Evolutionary conservation across 192 early-diverging fungal genomes (phyloP).

Genomic region (Ambispora gerdemannii): DNA sequence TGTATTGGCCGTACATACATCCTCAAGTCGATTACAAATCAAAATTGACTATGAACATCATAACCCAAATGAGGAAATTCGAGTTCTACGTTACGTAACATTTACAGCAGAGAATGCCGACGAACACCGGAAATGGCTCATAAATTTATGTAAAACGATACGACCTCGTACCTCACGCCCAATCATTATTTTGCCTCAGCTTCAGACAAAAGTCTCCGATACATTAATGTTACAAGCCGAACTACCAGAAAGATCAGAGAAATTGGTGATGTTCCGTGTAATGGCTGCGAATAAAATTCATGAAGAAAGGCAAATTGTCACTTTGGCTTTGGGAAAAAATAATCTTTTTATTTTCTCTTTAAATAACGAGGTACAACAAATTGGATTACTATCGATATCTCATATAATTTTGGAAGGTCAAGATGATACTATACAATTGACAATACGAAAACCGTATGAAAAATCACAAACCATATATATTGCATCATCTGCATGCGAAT

Average conservation of each 20-base stretch:
- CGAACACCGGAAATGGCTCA: not conserved
- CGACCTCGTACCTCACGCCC: not conserved
- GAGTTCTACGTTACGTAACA: not conserved
- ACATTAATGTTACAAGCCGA: not conserved
- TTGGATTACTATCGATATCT: not conserved
- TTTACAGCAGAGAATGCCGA: not conserved
- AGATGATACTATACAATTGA: not conserved
- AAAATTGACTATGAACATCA: not conserved
- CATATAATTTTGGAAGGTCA: not conserved
- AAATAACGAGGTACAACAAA: not conserved
- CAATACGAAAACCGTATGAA: not conserved
- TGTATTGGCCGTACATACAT: not conserved
- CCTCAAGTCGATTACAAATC: not conserved
- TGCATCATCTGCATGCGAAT: not conserved
- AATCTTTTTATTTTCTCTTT: not conserved
- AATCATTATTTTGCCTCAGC: not conserved
- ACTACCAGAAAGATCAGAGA: not conserved
- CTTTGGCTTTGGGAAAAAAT: not conserved
- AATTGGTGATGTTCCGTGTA: not conserved
- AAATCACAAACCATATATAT: not conserved
- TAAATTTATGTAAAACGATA: not conserved
- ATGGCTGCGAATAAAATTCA: not conserved
- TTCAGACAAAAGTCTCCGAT: not conserved
- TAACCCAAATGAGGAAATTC: too few species aligned
- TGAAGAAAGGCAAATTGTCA: not conserved